Percentiles rank a stretch among this genome's conserved stretches.
Evolutionary conservation across 371 early-diverging fungal species (phyloP).

Genomic region (Sanchytrium tribonematis): DNA sequence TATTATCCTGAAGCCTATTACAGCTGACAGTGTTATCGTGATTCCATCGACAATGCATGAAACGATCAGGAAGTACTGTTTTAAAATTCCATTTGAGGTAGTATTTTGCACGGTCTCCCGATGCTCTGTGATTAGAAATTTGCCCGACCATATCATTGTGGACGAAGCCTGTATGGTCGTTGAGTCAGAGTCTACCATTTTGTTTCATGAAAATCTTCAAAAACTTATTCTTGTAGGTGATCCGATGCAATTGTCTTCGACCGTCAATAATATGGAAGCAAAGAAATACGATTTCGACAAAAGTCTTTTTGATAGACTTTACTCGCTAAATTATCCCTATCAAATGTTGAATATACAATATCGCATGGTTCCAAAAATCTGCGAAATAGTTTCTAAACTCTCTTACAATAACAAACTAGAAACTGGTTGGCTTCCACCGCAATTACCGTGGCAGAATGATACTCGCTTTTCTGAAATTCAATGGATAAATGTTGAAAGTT

Average conservation of each 20-base stretch:
- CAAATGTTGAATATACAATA: slow-evolving; percentile 45
- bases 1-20: no score
- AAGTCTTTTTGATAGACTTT: slow-evolving; percentile 55
- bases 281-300: slow-evolving; percentile 44
- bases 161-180: slow-evolving; percentile 89
- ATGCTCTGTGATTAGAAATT: no score
- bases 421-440: slow-evolving; percentile 42
- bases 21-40: no score
- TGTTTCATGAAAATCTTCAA: slow-evolving; percentile 47
- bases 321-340: slow-evolving; percentile 8
- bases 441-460: slow-evolving; percentile 40
- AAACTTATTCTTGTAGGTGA: slow-evolving; percentile 81
- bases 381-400: slow-evolving; percentile 39
- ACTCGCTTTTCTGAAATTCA: slow-evolving; percentile 12
- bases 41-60: no score
- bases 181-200: slow-evolving; percentile 67
- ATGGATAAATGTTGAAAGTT: background rate
- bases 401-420: slow-evolving; percentile 48
- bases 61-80: no score
- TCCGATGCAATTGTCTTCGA: slow-evolving; percentile 81
- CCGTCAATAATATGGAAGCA: slow-evolving; percentile 47
- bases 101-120: no score
- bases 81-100: no score
- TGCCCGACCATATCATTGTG: background rate
- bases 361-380: slow-evolving; percentile 85